Conservation (phyloP, 441 rosid genomes). For the Sinapis alba region DNA sequence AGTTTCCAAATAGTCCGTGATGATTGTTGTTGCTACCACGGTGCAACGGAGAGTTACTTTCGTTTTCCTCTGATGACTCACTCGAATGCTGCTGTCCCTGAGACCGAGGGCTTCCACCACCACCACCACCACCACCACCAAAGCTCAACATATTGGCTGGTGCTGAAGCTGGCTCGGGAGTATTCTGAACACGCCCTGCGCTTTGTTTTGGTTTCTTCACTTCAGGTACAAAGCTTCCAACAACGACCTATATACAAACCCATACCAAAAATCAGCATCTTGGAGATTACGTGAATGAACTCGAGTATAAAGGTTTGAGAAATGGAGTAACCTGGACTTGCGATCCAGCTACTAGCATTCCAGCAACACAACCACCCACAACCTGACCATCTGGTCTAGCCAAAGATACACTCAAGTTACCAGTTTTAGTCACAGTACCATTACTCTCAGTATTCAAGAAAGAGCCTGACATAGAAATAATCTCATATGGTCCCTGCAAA, state of each 20-base stretch:
- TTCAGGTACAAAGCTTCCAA: constrained; percentile 83
- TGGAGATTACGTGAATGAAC: neutral
- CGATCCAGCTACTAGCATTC: constrained; percentile 81
- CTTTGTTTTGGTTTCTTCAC: constrained; percentile 57
- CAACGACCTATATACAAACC: constrained; percentile 58
- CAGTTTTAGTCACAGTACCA: constrained; percentile 51
- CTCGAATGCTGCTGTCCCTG: constrained; percentile 64
- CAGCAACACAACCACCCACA: constrained; percentile 89
- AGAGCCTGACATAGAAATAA: constrained; percentile 86
- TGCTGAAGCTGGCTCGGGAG: constrained; percentile 53
- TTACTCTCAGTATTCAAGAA: constrained; percentile 62
- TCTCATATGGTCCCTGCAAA: constrained; percentile 88
- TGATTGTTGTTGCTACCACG: constrained; percentile 40
- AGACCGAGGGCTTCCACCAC: constrained; percentile 66
- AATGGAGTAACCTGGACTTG: constrained; percentile 66
- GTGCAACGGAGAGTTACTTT: constrained; percentile 50
- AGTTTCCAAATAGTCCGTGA: constrained; percentile 46
- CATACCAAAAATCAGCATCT: neutral
- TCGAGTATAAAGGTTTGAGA: neutral
- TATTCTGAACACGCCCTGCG: constrained; percentile 30
- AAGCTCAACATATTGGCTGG: constrained; percentile 68
- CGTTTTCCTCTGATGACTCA: constrained; percentile 81
- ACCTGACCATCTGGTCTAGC: constrained; percentile 91
- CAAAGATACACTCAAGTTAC: constrained; percentile 74
- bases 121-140: constrained; percentile 38